Evolutionary conservation across 208 protist species (phyloP), one percentile per base, ranked within the genome.

Genomic region (Porcisia deanei): DNA sequence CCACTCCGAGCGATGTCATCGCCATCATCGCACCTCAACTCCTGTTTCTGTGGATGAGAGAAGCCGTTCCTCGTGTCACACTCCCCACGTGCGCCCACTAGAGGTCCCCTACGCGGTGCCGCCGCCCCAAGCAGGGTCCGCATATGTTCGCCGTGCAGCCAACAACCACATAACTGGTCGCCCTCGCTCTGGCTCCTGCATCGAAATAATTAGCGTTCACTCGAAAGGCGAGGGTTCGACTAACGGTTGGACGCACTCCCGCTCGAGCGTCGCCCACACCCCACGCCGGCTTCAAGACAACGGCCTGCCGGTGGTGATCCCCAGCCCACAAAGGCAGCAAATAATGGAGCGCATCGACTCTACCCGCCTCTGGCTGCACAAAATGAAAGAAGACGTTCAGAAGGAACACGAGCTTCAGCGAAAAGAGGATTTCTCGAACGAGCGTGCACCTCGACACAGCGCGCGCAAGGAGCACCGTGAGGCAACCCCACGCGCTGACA

Each of bases 121-220:
- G 54, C 68, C 47, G 39, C 52, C 20, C 10, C 54, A 37, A 52
- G 54, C 49, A 25, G 70, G 73, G 20, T 77, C 81, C 43, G 80
- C 73, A 22, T 79, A 75, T 55, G 37, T 81, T 34, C 82, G 72
- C 14, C 63, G 69, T 4, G 43, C 59, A 59, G 34, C 41, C 16
- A 66, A 78, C 47, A 39, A 67, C 53, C 6, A 64, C 67, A 73
- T 4, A 55, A 41, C 59, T 16, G 37, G 53, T 14, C 61, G 67
- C 68, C 60, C 75, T 55, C 76, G 77, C 71, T 83, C 82, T 18
- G 77, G 77, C 34, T 84, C 79, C 47, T 67, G 71, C 63, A 89
- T 89, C 30, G 85, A 87, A 64, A 80, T 89, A n/a, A 77, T 89
- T 30, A 83, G 82, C 64, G 74, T 89, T 8, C 80, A 82, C 78